Evolutionary conservation across 2,329 filamentous ascomycete genomes (phyloP).

Genomic region (Fusarium musae): DNA sequence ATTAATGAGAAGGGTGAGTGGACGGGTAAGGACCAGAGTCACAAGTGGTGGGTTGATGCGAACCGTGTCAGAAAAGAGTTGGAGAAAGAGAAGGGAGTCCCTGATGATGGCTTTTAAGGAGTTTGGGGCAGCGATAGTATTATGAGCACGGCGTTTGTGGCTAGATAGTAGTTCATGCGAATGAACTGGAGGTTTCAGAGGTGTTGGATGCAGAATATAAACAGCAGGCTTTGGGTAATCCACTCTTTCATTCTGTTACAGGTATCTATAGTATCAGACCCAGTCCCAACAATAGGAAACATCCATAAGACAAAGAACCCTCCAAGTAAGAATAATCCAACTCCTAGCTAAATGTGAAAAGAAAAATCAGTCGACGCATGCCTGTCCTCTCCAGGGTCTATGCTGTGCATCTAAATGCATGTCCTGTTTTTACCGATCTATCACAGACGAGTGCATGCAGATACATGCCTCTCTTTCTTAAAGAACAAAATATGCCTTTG

Average conservation of each 20-base stretch:
- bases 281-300: neutral
- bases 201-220: neutral
- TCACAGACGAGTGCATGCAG: constrained; percentile 21
- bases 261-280: constrained; percentile 34
- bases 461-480: constrained; percentile 27
- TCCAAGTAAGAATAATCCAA: constrained; percentile 16
- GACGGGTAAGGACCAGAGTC: constrained; percentile 59
- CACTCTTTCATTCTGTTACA: constrained; percentile 33
- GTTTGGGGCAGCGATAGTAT: neutral
- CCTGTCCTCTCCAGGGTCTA: constrained; percentile 32
- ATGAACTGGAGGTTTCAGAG: neutral
- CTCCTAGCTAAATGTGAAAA: constrained; percentile 22
- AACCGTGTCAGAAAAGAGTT: constrained; percentile 57
- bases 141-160: constrained; percentile 2
- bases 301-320: neutral
- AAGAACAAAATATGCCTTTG: constrained; percentile 26
- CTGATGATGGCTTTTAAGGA: constrained; percentile 38
- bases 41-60: constrained; percentile 66
- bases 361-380: neutral
- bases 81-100: constrained; percentile 55
- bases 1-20: constrained; percentile 56
- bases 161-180: neutral
- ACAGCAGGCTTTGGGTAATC: neutral
- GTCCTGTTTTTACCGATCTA: constrained; percentile 39
- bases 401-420: constrained; percentile 30